phyloP scores from a whole-genome alignment of 2,329 filamentous ascomycete genomes.

The Fusarium nanum region DNA sequence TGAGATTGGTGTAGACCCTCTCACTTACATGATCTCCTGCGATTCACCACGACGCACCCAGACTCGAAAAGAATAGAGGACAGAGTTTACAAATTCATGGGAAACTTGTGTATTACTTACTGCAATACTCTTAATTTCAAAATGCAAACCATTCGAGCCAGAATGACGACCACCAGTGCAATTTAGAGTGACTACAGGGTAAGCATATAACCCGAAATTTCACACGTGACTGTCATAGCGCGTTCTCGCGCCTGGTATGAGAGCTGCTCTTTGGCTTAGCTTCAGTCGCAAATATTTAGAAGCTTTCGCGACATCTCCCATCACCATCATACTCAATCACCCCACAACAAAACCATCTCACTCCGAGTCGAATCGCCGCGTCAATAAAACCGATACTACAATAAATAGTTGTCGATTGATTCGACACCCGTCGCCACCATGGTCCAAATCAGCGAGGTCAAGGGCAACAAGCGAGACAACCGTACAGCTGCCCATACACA shows the following conservation, averaged over 20 bases:
- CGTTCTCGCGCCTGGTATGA: conserved; percentile 43
- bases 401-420: conserved; percentile 24
- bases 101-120: neutral
- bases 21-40: neutral
- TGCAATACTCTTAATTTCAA: neutral
- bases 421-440: conserved; percentile 62
- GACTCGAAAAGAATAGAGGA: neutral
- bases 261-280: conserved; percentile 44
- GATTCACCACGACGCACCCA: neutral
- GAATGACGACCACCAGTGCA: neutral
- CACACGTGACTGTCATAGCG: conserved; percentile 48
- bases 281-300: conserved; percentile 52
- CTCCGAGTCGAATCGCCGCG: conserved; percentile 14
- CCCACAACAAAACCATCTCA: conserved; percentile 21
- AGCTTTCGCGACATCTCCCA: conserved; percentile 41
- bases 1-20: neutral
- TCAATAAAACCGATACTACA: conserved; percentile 1
- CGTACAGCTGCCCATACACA: conserved; percentile 97
- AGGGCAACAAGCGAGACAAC: conserved; percentile 93
- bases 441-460: conserved; percentile 94
- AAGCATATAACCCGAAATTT: fast-evolving
- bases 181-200: conserved; percentile 20
- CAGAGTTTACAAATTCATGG: fast-evolving
- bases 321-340: conserved; percentile 18
- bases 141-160: neutral